Evolutionary conservation across 164 flowering plant genomes (phyloP).

Genomic region (Nelumbo lutea): DNA sequence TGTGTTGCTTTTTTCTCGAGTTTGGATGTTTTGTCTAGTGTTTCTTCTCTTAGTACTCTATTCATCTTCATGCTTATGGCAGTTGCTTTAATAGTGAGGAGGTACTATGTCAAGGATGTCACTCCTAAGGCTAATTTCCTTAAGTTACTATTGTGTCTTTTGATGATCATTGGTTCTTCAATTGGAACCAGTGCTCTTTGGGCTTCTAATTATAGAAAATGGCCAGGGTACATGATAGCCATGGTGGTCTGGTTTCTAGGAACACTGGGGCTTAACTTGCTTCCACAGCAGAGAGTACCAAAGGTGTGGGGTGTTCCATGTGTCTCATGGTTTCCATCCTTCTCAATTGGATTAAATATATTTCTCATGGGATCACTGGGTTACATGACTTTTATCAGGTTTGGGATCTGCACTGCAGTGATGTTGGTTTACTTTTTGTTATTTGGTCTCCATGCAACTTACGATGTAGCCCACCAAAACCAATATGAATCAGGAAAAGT

Average conservation of each 20-base stretch:
- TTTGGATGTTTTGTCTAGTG: constrained; percentile 65
- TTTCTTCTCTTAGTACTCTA: constrained; percentile 66
- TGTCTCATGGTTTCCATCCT: constrained; percentile 83
- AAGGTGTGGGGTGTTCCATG: constrained; percentile 78
- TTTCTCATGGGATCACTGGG: constrained; percentile 88
- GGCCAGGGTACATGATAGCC: constrained; percentile 52
- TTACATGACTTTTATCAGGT: constrained; percentile 51
- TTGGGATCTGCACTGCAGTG: constrained; percentile 54
- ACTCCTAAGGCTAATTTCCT: constrained; percentile 29
- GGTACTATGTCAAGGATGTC: constrained; percentile 52
- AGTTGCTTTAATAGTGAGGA: constrained; percentile 64
- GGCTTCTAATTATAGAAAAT: constrained; percentile 29
- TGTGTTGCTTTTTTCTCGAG: constrained; percentile 61
- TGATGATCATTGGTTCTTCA: constrained; percentile 45
- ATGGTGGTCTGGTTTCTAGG: constrained; percentile 51
- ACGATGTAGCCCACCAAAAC: constrained; percentile 57
- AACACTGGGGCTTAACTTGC: constrained; percentile 46
- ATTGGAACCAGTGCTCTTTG: constrained; percentile 42
- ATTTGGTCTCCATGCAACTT: constrained; percentile 79
- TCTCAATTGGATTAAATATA: constrained; percentile 66
- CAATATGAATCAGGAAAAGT: constrained; percentile 14
- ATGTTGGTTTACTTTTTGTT: constrained; percentile 71
- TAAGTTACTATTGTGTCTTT: constrained; percentile 36
- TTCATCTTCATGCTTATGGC: constrained; percentile 81
- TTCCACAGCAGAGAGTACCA: constrained; percentile 45